These are phyloP conservation scores for Carex kokanica DNA, from an alignment of 176 grass and related monocot species.

Conservation along the genomic window DNA sequence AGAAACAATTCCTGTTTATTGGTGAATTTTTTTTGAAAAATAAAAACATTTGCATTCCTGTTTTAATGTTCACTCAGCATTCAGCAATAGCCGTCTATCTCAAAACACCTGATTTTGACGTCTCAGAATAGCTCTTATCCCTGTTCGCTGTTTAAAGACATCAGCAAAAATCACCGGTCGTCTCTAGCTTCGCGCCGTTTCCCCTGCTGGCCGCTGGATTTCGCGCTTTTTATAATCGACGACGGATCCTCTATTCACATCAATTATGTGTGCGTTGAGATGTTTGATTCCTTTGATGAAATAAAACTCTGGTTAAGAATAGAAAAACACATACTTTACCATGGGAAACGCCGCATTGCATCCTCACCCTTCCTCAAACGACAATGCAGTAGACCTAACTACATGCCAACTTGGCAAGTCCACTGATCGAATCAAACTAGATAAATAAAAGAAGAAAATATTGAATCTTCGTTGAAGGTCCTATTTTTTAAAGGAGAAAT, in stretches of 20 bases:
- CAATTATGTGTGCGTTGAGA: neutral
- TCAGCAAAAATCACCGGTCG: neutral
- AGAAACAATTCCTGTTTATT: neutral
- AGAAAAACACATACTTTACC: neutral
- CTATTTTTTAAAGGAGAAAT: slow-evolving; percentile 11
- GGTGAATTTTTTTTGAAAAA: neutral
- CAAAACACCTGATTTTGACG: neutral
- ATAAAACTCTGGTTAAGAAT: neutral
- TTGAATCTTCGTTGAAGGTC: slow-evolving; percentile 17
- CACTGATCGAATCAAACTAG: neutral
- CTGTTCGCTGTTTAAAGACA: neutral
- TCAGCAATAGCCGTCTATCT: neutral
- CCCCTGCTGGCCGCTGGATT: neutral
- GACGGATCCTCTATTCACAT: neutral
- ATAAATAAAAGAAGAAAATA: neutral
- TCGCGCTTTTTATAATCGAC: neutral
- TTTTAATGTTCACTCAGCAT: neutral
- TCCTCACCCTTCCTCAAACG: neutral
- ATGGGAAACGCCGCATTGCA: neutral
- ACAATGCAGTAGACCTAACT: slow-evolving; percentile 18
- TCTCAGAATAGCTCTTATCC: neutral
- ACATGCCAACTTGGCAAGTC: slow-evolving; percentile 8
- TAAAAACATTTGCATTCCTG: neutral
- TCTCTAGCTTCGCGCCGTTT: neutral
- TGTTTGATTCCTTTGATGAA: neutral